phyloP scores from a whole-genome alignment of 306 rosid genomes.

The Gastrolobium villosum region DNA sequence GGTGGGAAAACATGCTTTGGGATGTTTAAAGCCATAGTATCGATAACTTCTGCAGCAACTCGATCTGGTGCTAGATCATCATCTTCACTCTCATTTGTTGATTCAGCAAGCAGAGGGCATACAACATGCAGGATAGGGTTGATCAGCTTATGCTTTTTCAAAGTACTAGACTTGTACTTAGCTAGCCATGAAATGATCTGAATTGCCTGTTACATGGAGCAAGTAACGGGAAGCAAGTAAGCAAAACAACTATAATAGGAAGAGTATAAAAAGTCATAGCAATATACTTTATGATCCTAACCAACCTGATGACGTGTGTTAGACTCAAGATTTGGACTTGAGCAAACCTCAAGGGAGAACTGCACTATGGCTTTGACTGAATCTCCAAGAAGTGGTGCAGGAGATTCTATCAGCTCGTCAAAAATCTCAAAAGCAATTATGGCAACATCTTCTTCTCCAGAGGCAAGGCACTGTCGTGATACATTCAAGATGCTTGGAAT shows the following conservation, averaged over 20 bases:
- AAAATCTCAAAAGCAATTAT: slow-evolving; percentile 96
- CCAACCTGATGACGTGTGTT: slow-evolving; percentile 98
- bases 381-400: slow-evolving; percentile 99
- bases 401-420: slow-evolving; percentile 98
- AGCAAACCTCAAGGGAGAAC: slow-evolving; percentile 98
- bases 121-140: slow-evolving; percentile 88
- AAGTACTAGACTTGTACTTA: slow-evolving; percentile 85
- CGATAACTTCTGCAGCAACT: slow-evolving; percentile 98
- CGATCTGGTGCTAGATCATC: slow-evolving; percentile 99
- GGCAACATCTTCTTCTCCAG: slow-evolving; percentile 98
- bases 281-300: slow-evolving; percentile 39
- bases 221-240: slow-evolving; percentile 39
- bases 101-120: slow-evolving; percentile 97
- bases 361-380: slow-evolving; percentile 96
- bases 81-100: slow-evolving; percentile 78
- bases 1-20: slow-evolving; percentile 88
- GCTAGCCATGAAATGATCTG: slow-evolving; percentile 98
- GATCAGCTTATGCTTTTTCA: slow-evolving; percentile 89
- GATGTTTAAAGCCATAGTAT: slow-evolving; percentile 92
- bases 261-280: slow-evolving; percentile 2
- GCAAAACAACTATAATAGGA: slow-evolving; percentile 41
- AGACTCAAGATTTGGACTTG: slow-evolving; percentile 88
- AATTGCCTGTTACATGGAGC: slow-evolving; percentile 74
- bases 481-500: slow-evolving; percentile 97
- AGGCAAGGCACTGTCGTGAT: slow-evolving; percentile 94